Evolutionary conservation across 148 eudicot species (phyloP).

Genomic region (Spergularia bocconei): DNA sequence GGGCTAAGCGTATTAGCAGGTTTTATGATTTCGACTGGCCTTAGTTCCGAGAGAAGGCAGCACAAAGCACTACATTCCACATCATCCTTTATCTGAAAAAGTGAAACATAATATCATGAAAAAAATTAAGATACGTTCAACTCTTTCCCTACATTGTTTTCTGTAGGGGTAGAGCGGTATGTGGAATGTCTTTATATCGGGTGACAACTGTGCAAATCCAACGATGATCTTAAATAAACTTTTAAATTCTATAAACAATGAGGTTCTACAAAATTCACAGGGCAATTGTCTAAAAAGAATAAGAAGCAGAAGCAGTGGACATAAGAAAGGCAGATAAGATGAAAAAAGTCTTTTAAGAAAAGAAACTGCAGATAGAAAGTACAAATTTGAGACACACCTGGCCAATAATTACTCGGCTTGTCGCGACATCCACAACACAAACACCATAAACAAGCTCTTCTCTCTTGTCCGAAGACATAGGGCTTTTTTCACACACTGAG

Average conservation of each 20-base stretch:
- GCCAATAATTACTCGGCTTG: slow-evolving; percentile 84
- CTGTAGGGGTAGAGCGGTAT: neutral
- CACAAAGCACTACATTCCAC: slow-evolving; percentile 77
- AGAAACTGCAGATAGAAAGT: slow-evolving; percentile 6
- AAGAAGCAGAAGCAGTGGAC: neutral
- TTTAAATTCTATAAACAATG: neutral
- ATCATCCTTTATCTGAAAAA: slow-evolving; percentile 78
- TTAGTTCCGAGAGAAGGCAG: slow-evolving; percentile 73
- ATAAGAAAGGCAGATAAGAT: neutral
- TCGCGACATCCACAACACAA: slow-evolving; percentile 79
- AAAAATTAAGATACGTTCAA: neutral
- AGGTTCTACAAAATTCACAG: neutral
- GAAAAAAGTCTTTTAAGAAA: neutral
- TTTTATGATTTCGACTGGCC: slow-evolving; percentile 92
- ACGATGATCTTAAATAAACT: neutral
- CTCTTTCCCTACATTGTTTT: neutral
- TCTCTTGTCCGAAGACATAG: slow-evolving; percentile 32
- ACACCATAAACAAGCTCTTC: slow-evolving; percentile 61
- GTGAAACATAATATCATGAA: slow-evolving; percentile 13
- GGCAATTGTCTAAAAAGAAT: neutral
- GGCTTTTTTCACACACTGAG: slow-evolving; percentile 68
- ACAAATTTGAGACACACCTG: slow-evolving; percentile 50
- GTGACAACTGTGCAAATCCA: neutral
- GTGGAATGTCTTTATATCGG: neutral
- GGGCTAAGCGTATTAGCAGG: slow-evolving; percentile 74